Base-by-base conservation (phyloP, 2,329 filamentous ascomycete species). In the Aspergillus aculeatus region DNA sequence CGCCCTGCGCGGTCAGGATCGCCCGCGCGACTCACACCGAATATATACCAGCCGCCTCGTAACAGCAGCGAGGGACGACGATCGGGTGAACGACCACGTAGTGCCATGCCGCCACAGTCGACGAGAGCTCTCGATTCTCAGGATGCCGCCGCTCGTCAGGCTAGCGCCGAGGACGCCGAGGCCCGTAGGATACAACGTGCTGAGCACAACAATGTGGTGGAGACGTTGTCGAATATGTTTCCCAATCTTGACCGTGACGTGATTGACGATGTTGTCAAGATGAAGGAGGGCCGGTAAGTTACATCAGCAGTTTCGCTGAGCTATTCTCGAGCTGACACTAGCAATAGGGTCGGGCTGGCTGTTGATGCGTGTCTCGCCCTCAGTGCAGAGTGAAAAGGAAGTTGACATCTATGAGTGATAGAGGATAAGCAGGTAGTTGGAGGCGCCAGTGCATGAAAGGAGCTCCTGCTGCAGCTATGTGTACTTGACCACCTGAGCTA, bases 161-260 rank as follows among this genome's bases (percentile, higher is more conserved):
- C 94, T 1, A 96, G 90, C 66, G 92, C 91, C 0, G 94, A 98
- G 75, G 86, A 86, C 6, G 94, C 94, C 10, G 91, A 99, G 74
- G 94, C 94, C 7, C 86, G 92, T 65, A 83, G 90, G 16, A 86
- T 98, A 61, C 88, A 95, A 66, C 83, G 87, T 38, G 88, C 89
- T 57, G 95, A 99, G 80, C 93, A 98, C 76, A 83, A 86, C 56
- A 94, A 92, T 68, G 88, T 99, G 7, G 94, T 98, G 2, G 95
- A 98, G 78, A 98, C 95, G 38, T 79, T 99, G 59, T 88, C 91
- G 51, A 90, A 92, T 68, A 99, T 99, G 95, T 99, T 99, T 74
- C 95, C 95, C 0, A 92, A 96, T 71, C 81, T 99, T 54, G 95
- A 99, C 75, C 86, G 87, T 69, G 96, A 99, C 52, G 85, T 99